Evolutionary conservation across 371 early-diverging fungal genomes (phyloP).

Genomic region (Lichtheimia ornata): DNA sequence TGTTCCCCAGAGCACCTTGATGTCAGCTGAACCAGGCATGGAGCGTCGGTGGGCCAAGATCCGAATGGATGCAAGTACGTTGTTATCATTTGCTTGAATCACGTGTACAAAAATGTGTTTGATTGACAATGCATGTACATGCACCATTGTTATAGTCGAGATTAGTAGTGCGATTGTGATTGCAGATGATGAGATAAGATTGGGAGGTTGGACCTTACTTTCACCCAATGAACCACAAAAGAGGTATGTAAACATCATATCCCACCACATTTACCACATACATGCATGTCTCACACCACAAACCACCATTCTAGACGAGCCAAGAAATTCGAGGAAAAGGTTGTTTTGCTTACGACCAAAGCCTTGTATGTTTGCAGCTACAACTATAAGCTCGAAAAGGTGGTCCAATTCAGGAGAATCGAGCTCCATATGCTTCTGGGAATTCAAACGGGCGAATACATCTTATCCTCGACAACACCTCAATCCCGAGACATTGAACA

Average conservation of each 20-base stretch:
- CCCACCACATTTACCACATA: background rate
- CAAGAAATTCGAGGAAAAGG: conserved; percentile 68
- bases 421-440: conserved; percentile 55
- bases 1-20: conserved; percentile 41
- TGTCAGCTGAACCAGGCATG: conserved; percentile 59
- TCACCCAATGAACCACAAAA: conserved; percentile 50
- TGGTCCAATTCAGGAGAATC: conserved; percentile 66
- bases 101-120: too few species aligned
- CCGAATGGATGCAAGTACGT: conserved; percentile 50
- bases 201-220: conserved; percentile 64
- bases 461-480: conserved; percentile 46
- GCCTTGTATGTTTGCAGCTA: conserved; percentile 77
- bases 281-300: background rate
- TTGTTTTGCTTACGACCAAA: conserved; percentile 65
- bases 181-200: conserved; percentile 54
- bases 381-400: conserved; percentile 73
- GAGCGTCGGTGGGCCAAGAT: conserved; percentile 53
- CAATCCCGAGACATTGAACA: conserved; percentile 44
- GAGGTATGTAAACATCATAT: conserved; percentile 18
- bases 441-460: conserved; percentile 66
- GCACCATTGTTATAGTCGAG: conserved; percentile 31
- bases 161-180: conserved; percentile 64
- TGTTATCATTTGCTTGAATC: background rate
- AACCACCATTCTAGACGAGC: conserved; percentile 6
- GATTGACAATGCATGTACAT: too few species aligned